phyloP scores from a whole-genome alignment of 73 alveolate genomes.

The Paraurostyla sp. region DNA sequence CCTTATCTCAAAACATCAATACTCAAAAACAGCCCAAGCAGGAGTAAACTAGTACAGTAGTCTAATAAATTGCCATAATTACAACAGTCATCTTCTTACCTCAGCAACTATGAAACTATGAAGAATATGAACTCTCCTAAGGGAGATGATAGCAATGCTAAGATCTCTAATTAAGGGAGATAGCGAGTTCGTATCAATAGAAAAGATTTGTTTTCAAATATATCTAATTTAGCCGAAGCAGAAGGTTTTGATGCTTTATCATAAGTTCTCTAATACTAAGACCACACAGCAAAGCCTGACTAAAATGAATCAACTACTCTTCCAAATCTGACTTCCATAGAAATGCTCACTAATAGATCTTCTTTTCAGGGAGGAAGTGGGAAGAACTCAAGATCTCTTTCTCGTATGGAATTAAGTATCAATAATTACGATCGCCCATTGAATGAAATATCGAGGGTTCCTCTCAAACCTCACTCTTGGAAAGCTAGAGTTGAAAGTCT shows the following conservation, averaged over 20 bases:
- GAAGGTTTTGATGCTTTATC: not conserved
- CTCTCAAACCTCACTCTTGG: slow-evolving; percentile 30
- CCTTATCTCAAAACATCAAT: too few species aligned
- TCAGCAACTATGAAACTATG: too few species aligned
- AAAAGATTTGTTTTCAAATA: not conserved
- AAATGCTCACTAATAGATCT: not conserved
- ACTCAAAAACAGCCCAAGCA: too few species aligned
- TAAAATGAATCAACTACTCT: too few species aligned
- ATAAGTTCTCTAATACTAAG: not conserved
- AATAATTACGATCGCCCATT: slow-evolving; percentile 24
- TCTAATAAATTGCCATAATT: too few species aligned
- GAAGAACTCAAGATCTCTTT: not conserved
- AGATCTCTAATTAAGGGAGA: too few species aligned
- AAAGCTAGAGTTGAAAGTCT: not conserved
- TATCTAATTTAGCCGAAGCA: not conserved
- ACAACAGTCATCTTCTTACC: too few species aligned
- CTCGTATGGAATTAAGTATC: slow-evolving; percentile 22
- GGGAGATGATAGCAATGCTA: too few species aligned
- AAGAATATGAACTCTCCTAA: not conserved
- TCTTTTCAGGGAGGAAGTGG: not conserved
- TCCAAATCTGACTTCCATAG: slow-evolving; percentile 10
- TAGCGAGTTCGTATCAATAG: slow-evolving; percentile 21
- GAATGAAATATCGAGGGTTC: slow-evolving; percentile 11
- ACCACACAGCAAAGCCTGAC: too few species aligned
- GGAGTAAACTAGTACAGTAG: too few species aligned